A percentile compares a stretch with the other conserved stretches of the same genome.
These are phyloP conservation scores for Mollisiaceae sp. DNA, from an alignment of 2,329 filamentous ascomycete species.

Conservation along the genomic window DNA sequence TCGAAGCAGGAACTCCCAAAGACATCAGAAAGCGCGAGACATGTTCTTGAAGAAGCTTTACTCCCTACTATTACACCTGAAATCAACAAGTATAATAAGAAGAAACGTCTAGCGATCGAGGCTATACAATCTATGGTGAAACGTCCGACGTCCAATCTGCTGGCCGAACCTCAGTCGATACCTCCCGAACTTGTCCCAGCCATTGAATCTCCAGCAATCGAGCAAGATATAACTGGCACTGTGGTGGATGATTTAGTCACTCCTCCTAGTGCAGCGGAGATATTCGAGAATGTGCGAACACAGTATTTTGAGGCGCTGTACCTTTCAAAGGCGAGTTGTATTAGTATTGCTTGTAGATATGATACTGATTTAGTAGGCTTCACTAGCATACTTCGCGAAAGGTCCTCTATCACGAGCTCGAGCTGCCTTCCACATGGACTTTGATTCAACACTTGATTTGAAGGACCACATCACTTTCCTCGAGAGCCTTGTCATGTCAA, in stretches of 20 bases:
- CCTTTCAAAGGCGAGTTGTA: slow-evolving; percentile 60
- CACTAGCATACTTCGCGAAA: slow-evolving; percentile 83
- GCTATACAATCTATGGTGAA: slow-evolving; percentile 66
- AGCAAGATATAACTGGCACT: slow-evolving; percentile 5
- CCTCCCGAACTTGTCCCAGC: slow-evolving; percentile 16
- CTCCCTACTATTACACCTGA: slow-evolving; percentile 26
- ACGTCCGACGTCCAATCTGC: slow-evolving; percentile 42
- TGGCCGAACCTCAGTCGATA: slow-evolving; percentile 23
- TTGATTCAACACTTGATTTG: slow-evolving; percentile 64
- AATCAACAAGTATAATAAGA: slow-evolving; percentile 47
- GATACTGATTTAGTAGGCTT: slow-evolving; percentile 62
- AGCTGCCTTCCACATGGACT: slow-evolving; percentile 69
- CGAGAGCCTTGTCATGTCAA: slow-evolving; percentile 69
- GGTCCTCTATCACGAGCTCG: slow-evolving; percentile 78
- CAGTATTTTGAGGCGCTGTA: slow-evolving; percentile 66
- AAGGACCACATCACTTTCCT: slow-evolving; percentile 70
- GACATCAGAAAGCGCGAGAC: slow-evolving; percentile 22
- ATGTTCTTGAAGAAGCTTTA: background rate
- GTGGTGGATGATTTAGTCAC: slow-evolving; percentile 16
- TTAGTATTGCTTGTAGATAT: slow-evolving; percentile 42
- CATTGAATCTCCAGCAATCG: slow-evolving; percentile 17
- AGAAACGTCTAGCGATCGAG: slow-evolving; percentile 64
- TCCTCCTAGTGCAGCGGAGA: slow-evolving; percentile 50
- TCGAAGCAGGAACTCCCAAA: slow-evolving; percentile 45
- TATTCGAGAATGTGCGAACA: slow-evolving; percentile 62